A percentile compares a stretch with the other conserved stretches of the same genome.
Evolutionary conservation across 2,329 filamentous ascomycete genomes (phyloP).

Genomic region (Stagonosporopsis cucurbitacearum): DNA sequence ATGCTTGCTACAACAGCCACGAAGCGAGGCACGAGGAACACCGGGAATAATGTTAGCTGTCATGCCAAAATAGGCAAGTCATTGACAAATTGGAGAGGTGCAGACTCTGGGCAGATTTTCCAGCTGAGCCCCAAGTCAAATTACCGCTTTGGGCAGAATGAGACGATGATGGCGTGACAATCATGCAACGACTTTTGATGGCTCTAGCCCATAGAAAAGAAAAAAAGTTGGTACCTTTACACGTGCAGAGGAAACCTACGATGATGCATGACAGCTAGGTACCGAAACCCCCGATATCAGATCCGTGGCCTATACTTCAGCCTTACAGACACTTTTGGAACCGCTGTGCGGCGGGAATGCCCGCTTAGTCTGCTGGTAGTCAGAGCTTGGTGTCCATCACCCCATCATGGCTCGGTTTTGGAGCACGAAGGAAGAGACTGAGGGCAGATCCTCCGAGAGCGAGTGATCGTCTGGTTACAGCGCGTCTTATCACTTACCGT

Average conservation of each 20-base stretch:
- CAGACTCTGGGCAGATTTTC: conserved; percentile 6
- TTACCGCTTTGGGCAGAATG: conserved; percentile 15
- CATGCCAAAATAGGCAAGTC: not conserved
- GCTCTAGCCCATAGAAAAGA: conserved; percentile 2
- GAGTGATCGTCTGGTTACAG: not conserved
- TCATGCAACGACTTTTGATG: conserved; percentile 11
- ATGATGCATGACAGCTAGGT: not conserved
- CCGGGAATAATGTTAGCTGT: not conserved
- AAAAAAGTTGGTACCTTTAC: conserved; percentile 18
- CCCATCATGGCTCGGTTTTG: conserved; percentile 3
- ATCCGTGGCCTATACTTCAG: conserved; percentile 19
- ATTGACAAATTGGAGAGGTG: not conserved
- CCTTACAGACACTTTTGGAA: conserved; percentile 11
- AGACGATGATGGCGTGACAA: conserved; percentile 27
- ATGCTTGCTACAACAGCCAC: not conserved
- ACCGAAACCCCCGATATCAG: conserved; percentile 2
- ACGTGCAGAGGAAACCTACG: conserved; percentile 17
- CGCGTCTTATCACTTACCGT: not conserved
- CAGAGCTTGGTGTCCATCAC: conserved; percentile 8
- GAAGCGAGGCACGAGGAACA: not conserved
- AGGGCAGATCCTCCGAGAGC: not conserved
- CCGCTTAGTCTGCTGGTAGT: conserved; percentile 20
- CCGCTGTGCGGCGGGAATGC: conserved; percentile 20
- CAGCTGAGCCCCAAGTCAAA: not conserved
- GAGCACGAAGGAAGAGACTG: not conserved